Evolutionary conservation across 2,329 filamentous ascomycete genomes (phyloP).

Genomic region (Pseudogymnoascus sp.): DNA sequence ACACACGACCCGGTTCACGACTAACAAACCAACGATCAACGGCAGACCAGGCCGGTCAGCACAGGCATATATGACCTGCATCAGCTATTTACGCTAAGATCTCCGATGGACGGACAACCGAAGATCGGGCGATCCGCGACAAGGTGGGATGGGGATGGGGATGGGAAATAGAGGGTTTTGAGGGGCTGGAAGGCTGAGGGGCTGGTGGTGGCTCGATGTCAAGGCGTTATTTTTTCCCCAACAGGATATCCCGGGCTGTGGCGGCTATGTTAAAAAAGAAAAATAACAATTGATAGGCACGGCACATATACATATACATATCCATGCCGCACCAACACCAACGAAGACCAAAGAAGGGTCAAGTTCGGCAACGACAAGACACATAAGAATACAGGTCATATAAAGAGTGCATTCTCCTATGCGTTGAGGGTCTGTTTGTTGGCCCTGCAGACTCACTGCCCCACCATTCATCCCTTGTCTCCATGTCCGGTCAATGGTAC

Average conservation of each 20-base stretch:
- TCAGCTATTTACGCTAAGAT: not conserved
- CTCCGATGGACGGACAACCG: not conserved
- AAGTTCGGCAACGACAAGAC: not conserved
- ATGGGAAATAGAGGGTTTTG: not conserved
- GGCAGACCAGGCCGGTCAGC: not conserved
- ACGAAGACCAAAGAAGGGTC: not conserved
- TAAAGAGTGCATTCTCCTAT: not conserved
- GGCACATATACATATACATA: not conserved
- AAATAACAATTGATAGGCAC: not conserved
- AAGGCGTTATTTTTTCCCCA: not conserved
- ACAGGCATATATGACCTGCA: conserved; percentile 4
- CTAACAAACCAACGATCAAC: not conserved
- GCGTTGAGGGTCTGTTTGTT: not conserved
- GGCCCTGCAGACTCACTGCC: not conserved
- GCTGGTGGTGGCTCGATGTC: not conserved
- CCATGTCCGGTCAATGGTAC: not conserved
- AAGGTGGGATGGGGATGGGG: not conserved
- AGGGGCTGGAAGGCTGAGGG: not conserved
- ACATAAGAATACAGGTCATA: not conserved
- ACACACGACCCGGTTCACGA: not conserved
- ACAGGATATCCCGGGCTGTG: not conserved
- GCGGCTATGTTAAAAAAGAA: not conserved
- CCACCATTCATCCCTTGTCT: not conserved
- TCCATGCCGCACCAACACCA: not conserved
- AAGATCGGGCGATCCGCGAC: not conserved